These are phyloP conservation scores for Antrodiella citrinella DNA, from an alignment of 768 basidiomycete genomes.

Conservation along the genomic window DNA sequence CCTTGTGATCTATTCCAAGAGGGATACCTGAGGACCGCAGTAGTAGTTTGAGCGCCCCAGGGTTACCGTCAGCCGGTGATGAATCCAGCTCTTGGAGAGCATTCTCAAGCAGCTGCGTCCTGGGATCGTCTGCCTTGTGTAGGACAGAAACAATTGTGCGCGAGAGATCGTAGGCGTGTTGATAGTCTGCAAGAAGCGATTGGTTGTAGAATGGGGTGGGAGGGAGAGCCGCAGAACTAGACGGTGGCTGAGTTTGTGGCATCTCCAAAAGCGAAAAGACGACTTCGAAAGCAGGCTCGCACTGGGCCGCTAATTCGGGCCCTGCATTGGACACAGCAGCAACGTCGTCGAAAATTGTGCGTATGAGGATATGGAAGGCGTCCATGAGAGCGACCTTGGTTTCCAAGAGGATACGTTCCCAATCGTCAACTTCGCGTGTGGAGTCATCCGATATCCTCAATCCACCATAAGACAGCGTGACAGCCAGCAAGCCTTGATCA, in stretches of 20 bases:
- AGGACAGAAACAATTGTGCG: slow-evolving; percentile 39
- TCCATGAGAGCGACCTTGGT: slow-evolving; percentile 71
- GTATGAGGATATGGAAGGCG: slow-evolving; percentile 51
- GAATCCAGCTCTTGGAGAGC: slow-evolving; percentile 35
- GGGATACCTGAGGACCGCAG: slow-evolving; percentile 51
- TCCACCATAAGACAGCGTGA: slow-evolving; percentile 59
- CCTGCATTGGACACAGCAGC: slow-evolving; percentile 29
- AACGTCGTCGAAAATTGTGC: slow-evolving; percentile 40
- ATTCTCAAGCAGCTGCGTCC: slow-evolving; percentile 49
- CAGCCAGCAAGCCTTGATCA: slow-evolving; percentile 43
- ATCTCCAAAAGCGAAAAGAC: slow-evolving; percentile 52
- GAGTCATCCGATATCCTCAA: slow-evolving; percentile 17
- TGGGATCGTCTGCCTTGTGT: slow-evolving; percentile 43
- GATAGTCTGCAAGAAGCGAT: slow-evolving; percentile 64
- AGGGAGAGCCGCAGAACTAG: slow-evolving; percentile 2
- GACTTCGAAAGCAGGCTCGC: slow-evolving; percentile 48
- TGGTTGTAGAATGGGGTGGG: slow-evolving; percentile 50
- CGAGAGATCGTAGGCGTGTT: slow-evolving; percentile 55
- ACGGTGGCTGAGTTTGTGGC: slow-evolving; percentile 24
- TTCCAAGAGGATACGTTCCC: slow-evolving; percentile 65
- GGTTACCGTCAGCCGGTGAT: slow-evolving; percentile 19
- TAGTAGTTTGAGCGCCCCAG: slow-evolving; percentile 56
- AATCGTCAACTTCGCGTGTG: slow-evolving; percentile 39
- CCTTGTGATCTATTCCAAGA: slow-evolving; percentile 31
- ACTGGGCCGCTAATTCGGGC: slow-evolving; percentile 33